phyloP scores from a whole-genome alignment of 2,329 filamentous ascomycete species.

The Penicillium occitanis region DNA sequence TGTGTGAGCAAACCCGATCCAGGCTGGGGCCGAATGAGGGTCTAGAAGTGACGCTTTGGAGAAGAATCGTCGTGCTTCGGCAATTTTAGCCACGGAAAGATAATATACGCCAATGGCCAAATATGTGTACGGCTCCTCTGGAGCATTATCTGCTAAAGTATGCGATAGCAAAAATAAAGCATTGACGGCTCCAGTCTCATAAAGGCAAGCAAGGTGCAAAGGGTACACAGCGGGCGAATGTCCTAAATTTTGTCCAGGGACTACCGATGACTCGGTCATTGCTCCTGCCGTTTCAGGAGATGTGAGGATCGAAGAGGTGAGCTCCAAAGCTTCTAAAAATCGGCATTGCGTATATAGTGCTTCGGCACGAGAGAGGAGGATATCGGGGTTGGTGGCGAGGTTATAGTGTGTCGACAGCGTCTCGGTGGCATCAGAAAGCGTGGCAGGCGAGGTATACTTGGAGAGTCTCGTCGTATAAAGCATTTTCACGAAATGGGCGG shows the following conservation, averaged over 20 bases:
- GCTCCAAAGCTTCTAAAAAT: slow-evolving; percentile 79
- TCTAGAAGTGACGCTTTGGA: slow-evolving; percentile 98
- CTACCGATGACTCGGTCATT: slow-evolving; percentile 26
- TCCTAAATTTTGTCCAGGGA: slow-evolving; percentile 39
- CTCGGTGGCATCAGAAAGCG: slow-evolving; percentile 82
- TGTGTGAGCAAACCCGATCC: slow-evolving; percentile 98
- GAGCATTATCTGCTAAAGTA: slow-evolving; percentile 86
- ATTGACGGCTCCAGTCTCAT: slow-evolving; percentile 83
- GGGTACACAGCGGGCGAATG: slow-evolving; percentile 67
- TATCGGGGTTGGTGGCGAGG: slow-evolving; percentile 79
- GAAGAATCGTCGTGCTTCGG: slow-evolving; percentile 92
- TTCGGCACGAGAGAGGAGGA: slow-evolving; percentile 85
- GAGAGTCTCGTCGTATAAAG: slow-evolving; percentile 93
- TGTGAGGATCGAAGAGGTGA: slow-evolving; percentile 79
- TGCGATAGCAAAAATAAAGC: slow-evolving; percentile 88
- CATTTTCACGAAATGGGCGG: slow-evolving; percentile 90
- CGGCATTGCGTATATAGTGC: slow-evolving; percentile 92
- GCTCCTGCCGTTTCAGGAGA: slow-evolving; percentile 83
- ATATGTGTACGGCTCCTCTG: slow-evolving; percentile 88
- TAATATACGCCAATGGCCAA: slow-evolving; percentile 96
- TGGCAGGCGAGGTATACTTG: slow-evolving; percentile 85
- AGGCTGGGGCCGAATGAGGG: slow-evolving; percentile 92
- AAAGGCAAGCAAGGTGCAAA: slow-evolving; percentile 84
- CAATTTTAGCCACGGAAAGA: slow-evolving; percentile 80
- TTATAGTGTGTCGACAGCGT: slow-evolving; percentile 92